These are phyloP conservation scores for Dichotomopilus funicola DNA, from an alignment of 2,329 filamentous ascomycete genomes.

Conservation along the genomic window DNA sequence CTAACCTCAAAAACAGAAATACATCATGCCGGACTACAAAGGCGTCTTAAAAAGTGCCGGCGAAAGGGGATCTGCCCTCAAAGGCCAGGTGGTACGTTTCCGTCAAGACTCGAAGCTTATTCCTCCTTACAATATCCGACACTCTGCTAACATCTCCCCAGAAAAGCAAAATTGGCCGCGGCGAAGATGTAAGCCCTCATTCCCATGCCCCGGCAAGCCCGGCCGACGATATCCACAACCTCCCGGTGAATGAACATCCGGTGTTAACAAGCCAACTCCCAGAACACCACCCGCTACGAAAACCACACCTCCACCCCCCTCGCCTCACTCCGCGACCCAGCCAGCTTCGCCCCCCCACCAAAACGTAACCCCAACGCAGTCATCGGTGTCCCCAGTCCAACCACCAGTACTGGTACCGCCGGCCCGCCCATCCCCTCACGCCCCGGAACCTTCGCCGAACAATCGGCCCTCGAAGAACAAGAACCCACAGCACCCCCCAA, in stretches of 20 bases:
- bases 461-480: slow-evolving; percentile 27
- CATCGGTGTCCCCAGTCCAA: slow-evolving; percentile 7
- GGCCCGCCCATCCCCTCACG: slow-evolving; percentile 22
- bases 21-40: slow-evolving; percentile 26
- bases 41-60: slow-evolving; percentile 45
- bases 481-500: slow-evolving; percentile 45
- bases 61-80: slow-evolving; percentile 37
- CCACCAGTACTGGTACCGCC: slow-evolving; percentile 16
- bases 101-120: not conserved
- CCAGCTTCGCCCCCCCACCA: slow-evolving; percentile 74
- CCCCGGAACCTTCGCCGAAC: slow-evolving; percentile 21
- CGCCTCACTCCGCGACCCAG: slow-evolving; percentile 65
- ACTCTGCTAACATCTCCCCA: slow-evolving; percentile 20
- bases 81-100: slow-evolving; percentile 40
- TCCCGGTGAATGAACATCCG: no score
- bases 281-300: slow-evolving; percentile 19
- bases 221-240: not conserved
- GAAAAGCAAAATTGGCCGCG: slow-evolving; percentile 42
- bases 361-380: slow-evolving; percentile 42
- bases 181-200: slow-evolving; percentile 22
- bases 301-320: slow-evolving; percentile 53
- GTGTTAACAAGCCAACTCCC: not conserved
- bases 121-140: not conserved
- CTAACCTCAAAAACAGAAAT: not conserved
- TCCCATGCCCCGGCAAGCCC: no score